Evolutionary conservation across 345 rosid genomes (phyloP).

Genomic region (Citrus medica): DNA sequence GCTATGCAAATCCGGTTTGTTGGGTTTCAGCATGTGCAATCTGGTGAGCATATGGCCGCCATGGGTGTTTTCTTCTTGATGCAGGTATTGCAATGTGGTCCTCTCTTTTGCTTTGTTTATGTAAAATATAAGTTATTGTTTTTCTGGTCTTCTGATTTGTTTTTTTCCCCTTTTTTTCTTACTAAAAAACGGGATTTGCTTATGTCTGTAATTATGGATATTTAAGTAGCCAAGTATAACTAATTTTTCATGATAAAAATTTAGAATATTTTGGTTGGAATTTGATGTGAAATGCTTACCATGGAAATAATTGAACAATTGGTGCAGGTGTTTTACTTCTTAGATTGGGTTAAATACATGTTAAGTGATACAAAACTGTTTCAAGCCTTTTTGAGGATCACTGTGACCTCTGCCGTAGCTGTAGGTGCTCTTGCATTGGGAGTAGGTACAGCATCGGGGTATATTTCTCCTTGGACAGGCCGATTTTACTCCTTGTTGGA

Average conservation of each 20-base stretch:
- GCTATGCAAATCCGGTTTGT: slow-evolving; percentile 99
- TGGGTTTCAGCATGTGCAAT: slow-evolving; percentile 98
- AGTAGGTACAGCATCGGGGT: slow-evolving; percentile 91
- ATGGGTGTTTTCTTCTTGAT: slow-evolving; percentile 96
- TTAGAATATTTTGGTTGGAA: not conserved
- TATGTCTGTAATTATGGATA: not conserved
- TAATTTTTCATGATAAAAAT: no score
- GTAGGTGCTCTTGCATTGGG: slow-evolving; percentile 79
- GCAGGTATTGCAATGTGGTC: slow-evolving; percentile 51
- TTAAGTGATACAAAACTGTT: slow-evolving; percentile 79
- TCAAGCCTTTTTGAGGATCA: slow-evolving; percentile 82
- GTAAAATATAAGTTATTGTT: not conserved
- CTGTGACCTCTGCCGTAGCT: slow-evolving; percentile 68
- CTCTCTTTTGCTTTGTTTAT: no score
- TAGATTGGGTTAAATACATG: slow-evolving; percentile 89
- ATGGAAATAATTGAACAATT: slow-evolving; percentile 3
- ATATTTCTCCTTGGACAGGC: slow-evolving; percentile 99
- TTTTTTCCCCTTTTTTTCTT: not conserved
- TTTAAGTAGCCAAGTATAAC: not conserved
- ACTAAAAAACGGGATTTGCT: not conserved
- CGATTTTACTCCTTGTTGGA: slow-evolving; percentile 94
- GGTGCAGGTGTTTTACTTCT: slow-evolving; percentile 86
- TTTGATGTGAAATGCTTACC: not conserved
- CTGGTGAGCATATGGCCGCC: slow-evolving; percentile 99
- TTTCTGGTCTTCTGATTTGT: not conserved